Evolutionary conservation across 768 basidiomycete species (phyloP), one percentile per base, ranked within the genome.

Genomic region (Ramaria sp.): DNA sequence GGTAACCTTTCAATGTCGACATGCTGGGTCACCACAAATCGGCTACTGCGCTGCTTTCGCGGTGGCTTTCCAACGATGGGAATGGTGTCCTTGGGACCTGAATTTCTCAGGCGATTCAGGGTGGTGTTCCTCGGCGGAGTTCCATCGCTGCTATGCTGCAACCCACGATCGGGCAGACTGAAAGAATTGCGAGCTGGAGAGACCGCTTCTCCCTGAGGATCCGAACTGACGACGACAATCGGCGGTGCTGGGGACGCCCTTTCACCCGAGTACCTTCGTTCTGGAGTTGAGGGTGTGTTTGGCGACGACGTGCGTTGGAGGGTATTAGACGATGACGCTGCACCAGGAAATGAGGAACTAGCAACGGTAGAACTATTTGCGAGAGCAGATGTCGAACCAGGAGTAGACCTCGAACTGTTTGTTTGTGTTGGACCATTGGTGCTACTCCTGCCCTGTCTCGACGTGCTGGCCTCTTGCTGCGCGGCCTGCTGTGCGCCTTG

Each of bases 31-130:
- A 95, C 88, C 51, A 98, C 87, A 65, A 99, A 98, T 60, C 96
- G 82, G 67, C 90, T 93, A 74, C 93, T 97, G 63, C 94, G 81
- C 72, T 99, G 96, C 70, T 98, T 99, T 65, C 95, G 83, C 24
- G 96, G 92, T 20, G 92, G 93, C 67, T 98, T 98, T 33, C 92
- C 93, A 13, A 90, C 85, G 65, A 95, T 89, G 45, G 95, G 92
- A 58, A 98, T 97, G 45, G 91, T 97, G 70, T 98, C 96, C 71
- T 93, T 96, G 54, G 93, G 91, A 17, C 82, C 83, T 43, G 83
- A 79, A 41, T 63, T 59, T 59, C 89, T 80, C 54, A 91, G 80
- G 63, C 90, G 84, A 65, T 80, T 83, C 61, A 89, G 73, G 11
- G 87, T 75, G 43, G 77, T 81, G 41, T 81, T 75, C 54, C 88